Base-by-base conservation (phyloP, 169 alveolate genomes). In the Theileria equi region DNA sequence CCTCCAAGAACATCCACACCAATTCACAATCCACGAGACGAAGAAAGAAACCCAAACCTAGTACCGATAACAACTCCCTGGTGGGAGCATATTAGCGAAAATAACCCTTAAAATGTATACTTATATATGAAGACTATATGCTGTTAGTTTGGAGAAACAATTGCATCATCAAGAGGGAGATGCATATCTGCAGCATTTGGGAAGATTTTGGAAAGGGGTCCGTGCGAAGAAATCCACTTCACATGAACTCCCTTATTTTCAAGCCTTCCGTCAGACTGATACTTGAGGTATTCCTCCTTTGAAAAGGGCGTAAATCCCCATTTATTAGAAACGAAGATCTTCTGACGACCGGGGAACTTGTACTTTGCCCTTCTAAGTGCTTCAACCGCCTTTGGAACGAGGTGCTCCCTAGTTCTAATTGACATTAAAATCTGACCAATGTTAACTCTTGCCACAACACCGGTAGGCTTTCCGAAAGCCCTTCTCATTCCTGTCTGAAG, bases 401-500 rank as follows among this genome's bases (percentile, higher is more conserved):
- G 84, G 61, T 84, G 80, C 21, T 92, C 96, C 90, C 94, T 84
- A 53, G 95, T 84, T 76, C 99, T 91, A 71, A 97, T 93, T 58
- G 98, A 95, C 89, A 95, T 93, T 44, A 97, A 85, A 54, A 94
- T 91, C 73, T 93, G 98, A 21, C 99, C 99, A 68, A 96, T 96
- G 79, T 94, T 82, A 59, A 98, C 98, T 52, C 99, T 94, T 35
- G 98, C 98, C 16, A 93, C 97, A 58, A 94, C 91, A 49, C 98
- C 99, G 60, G 92, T 93, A 11, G 99, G 98, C 90, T 98, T 98
- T 57, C 99, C 99, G 81, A 92, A 98, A 67, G 99, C 99, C 31
- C 99, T 98, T 80, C 99, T 94, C 99, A 98, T 98, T 80, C 99
- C 98, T n/a, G 97, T 92, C 81, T 96, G 97, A 50, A 96, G 97